Base-by-base conservation (phyloP, 2,329 filamentous ascomycete species). In the Colletotrichum sublineola region DNA sequence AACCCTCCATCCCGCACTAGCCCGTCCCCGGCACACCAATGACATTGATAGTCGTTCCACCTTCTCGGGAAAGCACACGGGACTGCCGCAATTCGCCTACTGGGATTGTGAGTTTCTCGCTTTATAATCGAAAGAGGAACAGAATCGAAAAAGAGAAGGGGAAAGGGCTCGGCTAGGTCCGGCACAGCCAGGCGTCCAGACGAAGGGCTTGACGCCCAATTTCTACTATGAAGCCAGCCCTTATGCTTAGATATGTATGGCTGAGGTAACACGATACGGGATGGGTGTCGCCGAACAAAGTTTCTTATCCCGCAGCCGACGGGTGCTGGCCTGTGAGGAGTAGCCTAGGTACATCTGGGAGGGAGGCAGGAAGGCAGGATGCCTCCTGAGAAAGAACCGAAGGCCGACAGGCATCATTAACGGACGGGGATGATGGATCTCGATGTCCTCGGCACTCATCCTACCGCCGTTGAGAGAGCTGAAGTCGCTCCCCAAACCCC, bases 101-200 rank as follows among this genome's bases (percentile, higher is more conserved):
- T 29, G 55, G 31, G 18, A 24, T 12, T 24, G 20, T 12, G 7
- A 9, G 29, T 18, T 20, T 11, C n/a, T 40, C 29, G n/a, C 44
- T 15, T 29, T 11, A 2, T 24, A 2, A 40, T 40, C 20, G 36
- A 38, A 14, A 40, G 36, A 36, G 5, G 18, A 14, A 6, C 8
- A 20, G 8, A 24, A 48, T 61, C 15, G 40, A n/a, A 6, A 50
- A 38, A 38, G 1, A 3, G 1, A 24, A 50, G 15, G 3, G n/a
- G 7, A 44, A 44, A 36, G 31, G 46, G 33, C n/a, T 52, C 33
- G 46, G 60, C 60, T 50, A 63, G 33, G 60, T 40, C n/a, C 60
- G 46, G 46, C n/a, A 18, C 46, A 36, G 33, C 60, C 33, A 24
- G 48, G 15, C 2, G 15, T 36, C 31, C 33, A 18, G 52, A n/a